These are phyloP conservation scores for Neofusicoccum kwambonambiense DNA, from an alignment of 2,329 filamentous ascomycete genomes.

Conservation along the genomic window DNA sequence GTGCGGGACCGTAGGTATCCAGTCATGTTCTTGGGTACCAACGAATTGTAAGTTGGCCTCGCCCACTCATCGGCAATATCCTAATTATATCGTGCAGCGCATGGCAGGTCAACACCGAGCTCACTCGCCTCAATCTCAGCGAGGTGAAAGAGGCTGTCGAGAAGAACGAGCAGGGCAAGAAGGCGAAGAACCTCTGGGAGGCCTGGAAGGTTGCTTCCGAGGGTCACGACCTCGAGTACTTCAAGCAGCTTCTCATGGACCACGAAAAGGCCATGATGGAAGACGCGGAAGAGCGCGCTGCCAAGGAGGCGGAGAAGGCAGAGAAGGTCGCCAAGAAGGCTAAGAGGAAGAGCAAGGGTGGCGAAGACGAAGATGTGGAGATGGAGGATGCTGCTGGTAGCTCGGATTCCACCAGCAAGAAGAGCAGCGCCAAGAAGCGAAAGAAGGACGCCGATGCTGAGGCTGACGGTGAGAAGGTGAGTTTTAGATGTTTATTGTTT, in stretches of 20 bases:
- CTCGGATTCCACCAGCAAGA: conserved; percentile 38
- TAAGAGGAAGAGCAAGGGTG: conserved; percentile 40
- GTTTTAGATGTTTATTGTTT: conserved; percentile 13
- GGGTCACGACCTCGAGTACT: conserved; percentile 73
- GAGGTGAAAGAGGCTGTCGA: conserved; percentile 70
- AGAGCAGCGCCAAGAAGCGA: conserved; percentile 61
- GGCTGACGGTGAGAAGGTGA: conserved; percentile 67
- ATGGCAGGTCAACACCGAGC: conserved; percentile 84
- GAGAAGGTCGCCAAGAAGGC: conserved; percentile 48
- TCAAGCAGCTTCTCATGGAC: conserved; percentile 71
- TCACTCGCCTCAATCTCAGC: conserved; percentile 73
- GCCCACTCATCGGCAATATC: not conserved
- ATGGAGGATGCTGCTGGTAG: conserved; percentile 41
- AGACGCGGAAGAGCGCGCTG: conserved; percentile 65
- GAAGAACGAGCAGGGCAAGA: conserved; percentile 68
- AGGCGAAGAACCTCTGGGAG: conserved; percentile 72
- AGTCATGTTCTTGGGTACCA: conserved; percentile 91
- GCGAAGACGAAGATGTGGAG: conserved; percentile 35
- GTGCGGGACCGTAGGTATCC: conserved; percentile 83
- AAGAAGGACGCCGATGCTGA: conserved; percentile 68
- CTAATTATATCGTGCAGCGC: conserved; percentile 56
- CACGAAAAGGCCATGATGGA: conserved; percentile 57
- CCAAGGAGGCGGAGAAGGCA: conserved; percentile 59
- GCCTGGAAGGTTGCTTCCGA: conserved; percentile 81
- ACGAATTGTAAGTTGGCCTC: conserved; percentile 86